These are phyloP conservation scores for Kluyveromyces siamensis DNA, from an alignment of 805 yeast genomes.

Conservation along the genomic window DNA sequence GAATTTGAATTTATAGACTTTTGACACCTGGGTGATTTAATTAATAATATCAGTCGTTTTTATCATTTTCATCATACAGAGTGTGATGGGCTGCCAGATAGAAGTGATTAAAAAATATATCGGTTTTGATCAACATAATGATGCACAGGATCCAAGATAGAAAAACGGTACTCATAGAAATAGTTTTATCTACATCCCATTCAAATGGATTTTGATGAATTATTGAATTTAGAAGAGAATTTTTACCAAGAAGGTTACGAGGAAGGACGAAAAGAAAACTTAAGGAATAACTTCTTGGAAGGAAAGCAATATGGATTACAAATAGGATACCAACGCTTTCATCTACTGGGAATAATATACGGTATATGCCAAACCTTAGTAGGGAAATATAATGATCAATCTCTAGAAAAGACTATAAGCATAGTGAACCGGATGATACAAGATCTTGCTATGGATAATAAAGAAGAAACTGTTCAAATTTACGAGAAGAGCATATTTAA, in stretches of 20 bases:
- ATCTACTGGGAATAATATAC: constrained; percentile 59
- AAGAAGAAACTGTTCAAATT: constrained; percentile 45
- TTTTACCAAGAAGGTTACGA: constrained; percentile 59
- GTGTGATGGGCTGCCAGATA: no score
- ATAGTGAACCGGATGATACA: constrained; percentile 21
- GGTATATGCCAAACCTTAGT: constrained; percentile 41
- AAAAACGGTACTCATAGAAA: no score
- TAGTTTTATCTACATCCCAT: no score
- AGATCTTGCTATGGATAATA: constrained; percentile 35
- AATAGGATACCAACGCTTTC: constrained; percentile 62
- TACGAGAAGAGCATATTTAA: constrained; percentile 44
- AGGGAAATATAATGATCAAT: constrained; percentile 9
- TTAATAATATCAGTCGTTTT: no score
- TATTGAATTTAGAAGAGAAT: constrained; percentile 47
- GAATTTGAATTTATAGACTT: no score
- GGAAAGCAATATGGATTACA: constrained; percentile 83
- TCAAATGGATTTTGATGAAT: constrained; percentile 39
- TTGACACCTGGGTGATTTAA: no score
- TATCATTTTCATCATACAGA: no score
- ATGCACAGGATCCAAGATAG: no score
- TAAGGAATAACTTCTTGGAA: constrained; percentile 51
- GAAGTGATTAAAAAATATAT: no score
- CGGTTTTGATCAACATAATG: no score
- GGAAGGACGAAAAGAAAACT: constrained; percentile 62
- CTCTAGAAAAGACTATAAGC: constrained; percentile 15